phyloP scores from a whole-genome alignment of 495 filamentous ascomycete species.

The Neurospora pannonica region DNA sequence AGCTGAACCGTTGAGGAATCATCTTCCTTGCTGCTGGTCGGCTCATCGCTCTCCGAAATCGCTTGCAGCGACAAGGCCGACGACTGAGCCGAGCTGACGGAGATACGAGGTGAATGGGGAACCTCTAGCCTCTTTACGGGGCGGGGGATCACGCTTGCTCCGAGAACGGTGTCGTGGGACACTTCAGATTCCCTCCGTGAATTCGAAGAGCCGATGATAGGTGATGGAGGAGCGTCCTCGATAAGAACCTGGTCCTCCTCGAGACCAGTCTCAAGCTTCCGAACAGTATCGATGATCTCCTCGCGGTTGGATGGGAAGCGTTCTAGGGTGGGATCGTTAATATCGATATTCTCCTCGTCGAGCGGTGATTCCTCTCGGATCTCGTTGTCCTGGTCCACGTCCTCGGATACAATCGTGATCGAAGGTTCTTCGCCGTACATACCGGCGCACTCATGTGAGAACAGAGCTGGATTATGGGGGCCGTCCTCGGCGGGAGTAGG shows the following conservation, averaged over 20 bases:
- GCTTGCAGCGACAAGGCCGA: slow-evolving; percentile 18
- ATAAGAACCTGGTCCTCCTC: slow-evolving; percentile 32
- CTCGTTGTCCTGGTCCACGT: slow-evolving; percentile 3
- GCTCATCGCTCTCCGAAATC: slow-evolving; percentile 18
- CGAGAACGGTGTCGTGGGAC: slow-evolving; percentile 3
- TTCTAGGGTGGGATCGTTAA: slow-evolving; percentile 43
- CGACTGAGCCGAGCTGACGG: slow-evolving; percentile 13
- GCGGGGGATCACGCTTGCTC: slow-evolving; percentile 4
- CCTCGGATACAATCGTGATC: slow-evolving; percentile 6
- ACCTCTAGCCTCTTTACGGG: slow-evolving; percentile 6
- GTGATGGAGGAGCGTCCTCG: slow-evolving; percentile 26
- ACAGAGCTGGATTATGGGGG: slow-evolving; percentile 29
- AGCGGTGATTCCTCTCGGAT: slow-evolving; percentile 2
- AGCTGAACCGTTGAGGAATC: slow-evolving; percentile 9
- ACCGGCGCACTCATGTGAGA: slow-evolving; percentile 36
- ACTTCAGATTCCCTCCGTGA: slow-evolving; percentile 15
- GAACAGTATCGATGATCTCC: slow-evolving; percentile 37
- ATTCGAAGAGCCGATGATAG: slow-evolving; percentile 16
- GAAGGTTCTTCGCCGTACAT: slow-evolving; percentile 14
- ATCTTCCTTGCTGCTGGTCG: slow-evolving; percentile 5
- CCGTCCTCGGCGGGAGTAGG: slow-evolving; percentile 2
- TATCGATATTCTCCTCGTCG: slow-evolving; percentile 23
- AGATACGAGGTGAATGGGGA: slow-evolving; percentile 9
- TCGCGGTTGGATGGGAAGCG: slow-evolving; percentile 40
- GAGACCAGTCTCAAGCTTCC: slow-evolving; percentile 35